These are phyloP conservation scores for Diaporthe australafricana DNA, from an alignment of 2,329 filamentous ascomycete genomes.

Conservation along the genomic window DNA sequence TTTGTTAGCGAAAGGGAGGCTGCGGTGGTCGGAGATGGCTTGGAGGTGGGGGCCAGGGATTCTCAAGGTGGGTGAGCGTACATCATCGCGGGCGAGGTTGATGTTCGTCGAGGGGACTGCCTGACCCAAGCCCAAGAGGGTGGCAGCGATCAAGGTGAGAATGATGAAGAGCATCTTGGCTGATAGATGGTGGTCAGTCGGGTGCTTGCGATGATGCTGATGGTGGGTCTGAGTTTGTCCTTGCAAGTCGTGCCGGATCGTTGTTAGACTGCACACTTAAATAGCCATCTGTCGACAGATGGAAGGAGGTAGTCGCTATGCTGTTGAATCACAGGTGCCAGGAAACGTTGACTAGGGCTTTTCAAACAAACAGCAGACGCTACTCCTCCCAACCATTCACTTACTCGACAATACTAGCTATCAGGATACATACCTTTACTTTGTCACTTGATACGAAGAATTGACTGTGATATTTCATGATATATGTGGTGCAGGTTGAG, in stretches of 20 bases:
- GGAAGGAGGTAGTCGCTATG: neutral
- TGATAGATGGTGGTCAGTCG: neutral
- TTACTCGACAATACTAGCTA: no score
- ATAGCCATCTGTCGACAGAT: neutral
- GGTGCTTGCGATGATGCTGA: neutral
- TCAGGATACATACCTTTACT: no score
- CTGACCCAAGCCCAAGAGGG: neutral
- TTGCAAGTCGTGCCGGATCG: neutral
- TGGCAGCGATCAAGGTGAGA: neutral
- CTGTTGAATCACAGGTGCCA: no score
- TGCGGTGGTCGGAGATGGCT: no score
- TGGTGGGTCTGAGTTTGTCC: neutral
- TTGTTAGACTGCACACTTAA: neutral
- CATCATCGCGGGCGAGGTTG: neutral
- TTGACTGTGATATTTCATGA: no score
- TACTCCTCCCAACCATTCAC: no score
- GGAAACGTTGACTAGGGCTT: no score
- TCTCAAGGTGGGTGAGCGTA: neutral
- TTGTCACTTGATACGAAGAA: no score
- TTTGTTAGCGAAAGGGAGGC: neutral
- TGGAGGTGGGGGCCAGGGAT: neutral
- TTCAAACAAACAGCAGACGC: no score
- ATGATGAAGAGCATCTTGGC: constrained; percentile 4
- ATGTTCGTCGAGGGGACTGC: neutral
- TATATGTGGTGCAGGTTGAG: no score